A percentile compares a stretch with the other conserved stretches of the same genome.
phyloP scores from a whole-genome alignment of 2,329 filamentous ascomycete genomes.

The Calonectria hongkongensis region DNA sequence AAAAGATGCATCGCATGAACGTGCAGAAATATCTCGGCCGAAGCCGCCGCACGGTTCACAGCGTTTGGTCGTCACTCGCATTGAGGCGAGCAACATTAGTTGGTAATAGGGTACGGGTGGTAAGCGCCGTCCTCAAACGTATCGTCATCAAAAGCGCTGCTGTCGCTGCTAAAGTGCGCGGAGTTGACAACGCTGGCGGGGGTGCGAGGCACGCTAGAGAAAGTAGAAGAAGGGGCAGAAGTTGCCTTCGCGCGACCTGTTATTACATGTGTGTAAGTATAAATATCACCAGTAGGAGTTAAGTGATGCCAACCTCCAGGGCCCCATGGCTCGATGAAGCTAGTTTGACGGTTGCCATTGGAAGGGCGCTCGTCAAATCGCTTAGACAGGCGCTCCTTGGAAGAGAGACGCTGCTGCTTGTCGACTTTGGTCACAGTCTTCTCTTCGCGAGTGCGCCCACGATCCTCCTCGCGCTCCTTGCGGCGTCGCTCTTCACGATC shows the following conservation, averaged over 20 bases:
- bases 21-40: neutral
- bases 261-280: slow-evolving; percentile 54
- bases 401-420: slow-evolving; percentile 51
- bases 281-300: slow-evolving; percentile 50
- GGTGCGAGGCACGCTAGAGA: slow-evolving; percentile 57
- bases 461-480: slow-evolving; percentile 46
- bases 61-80: slow-evolving; percentile 26
- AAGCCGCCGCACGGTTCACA: neutral
- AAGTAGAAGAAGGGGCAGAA: slow-evolving; percentile 49
- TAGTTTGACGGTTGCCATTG: slow-evolving; percentile 55
- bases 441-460: slow-evolving; percentile 50
- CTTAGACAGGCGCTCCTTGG: slow-evolving; percentile 60
- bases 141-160: slow-evolving; percentile 57
- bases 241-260: slow-evolving; percentile 54
- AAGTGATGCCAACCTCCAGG: slow-evolving; percentile 57
- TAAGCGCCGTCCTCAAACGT: slow-evolving; percentile 61
- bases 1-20: slow-evolving; percentile 29
- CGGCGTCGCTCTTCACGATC: slow-evolving; percentile 32
- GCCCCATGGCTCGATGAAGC: slow-evolving; percentile 61
- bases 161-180: slow-evolving; percentile 56
- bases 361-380: slow-evolving; percentile 61
- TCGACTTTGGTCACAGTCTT: slow-evolving; percentile 57
- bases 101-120: slow-evolving; percentile 59
- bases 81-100: slow-evolving; percentile 46
- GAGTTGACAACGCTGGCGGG: slow-evolving; percentile 51